These are phyloP conservation scores for Epicoccum sorghinum DNA, from an alignment of 2,329 filamentous ascomycete species.

Conservation along the genomic window DNA sequence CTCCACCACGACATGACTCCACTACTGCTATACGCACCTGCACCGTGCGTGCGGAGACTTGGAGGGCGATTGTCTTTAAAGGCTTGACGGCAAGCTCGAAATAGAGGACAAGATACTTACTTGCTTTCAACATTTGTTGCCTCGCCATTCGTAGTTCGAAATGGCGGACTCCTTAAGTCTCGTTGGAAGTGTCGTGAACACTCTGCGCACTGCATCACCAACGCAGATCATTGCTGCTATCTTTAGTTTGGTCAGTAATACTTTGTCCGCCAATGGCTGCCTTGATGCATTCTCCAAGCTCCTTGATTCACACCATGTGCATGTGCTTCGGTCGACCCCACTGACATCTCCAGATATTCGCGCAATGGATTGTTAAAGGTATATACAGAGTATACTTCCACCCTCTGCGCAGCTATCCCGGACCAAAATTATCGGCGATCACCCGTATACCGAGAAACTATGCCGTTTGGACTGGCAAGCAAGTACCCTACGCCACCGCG, in stretches of 20 bases:
- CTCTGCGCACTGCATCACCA: background rate
- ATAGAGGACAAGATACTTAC: background rate
- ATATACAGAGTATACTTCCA: constrained; percentile 36
- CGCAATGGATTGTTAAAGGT: background rate
- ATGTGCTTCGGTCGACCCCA: background rate
- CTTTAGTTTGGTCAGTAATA: background rate
- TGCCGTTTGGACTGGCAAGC: constrained; percentile 16
- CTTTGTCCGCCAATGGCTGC: too few species aligned
- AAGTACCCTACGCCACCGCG: constrained; percentile 11
- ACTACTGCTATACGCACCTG: too few species aligned
- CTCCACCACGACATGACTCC: too few species aligned
- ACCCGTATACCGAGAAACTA: constrained; percentile 42
- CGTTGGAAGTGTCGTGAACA: background rate
- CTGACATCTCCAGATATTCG: background rate
- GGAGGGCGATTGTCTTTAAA: background rate
- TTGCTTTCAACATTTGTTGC: background rate
- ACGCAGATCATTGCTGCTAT: background rate
- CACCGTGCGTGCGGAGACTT: too few species aligned
- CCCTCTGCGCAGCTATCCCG: constrained; percentile 52
- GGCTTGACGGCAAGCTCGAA: background rate
- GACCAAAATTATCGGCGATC: constrained; percentile 46
- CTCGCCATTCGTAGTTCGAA: too few species aligned
- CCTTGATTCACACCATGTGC: too few species aligned
- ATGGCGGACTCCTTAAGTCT: background rate
- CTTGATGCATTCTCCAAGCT: too few species aligned